Evolutionary conservation across 148 eudicot species (phyloP), one percentile per base, ranked within the genome.

Genomic region (Agrostemma githago): DNA sequence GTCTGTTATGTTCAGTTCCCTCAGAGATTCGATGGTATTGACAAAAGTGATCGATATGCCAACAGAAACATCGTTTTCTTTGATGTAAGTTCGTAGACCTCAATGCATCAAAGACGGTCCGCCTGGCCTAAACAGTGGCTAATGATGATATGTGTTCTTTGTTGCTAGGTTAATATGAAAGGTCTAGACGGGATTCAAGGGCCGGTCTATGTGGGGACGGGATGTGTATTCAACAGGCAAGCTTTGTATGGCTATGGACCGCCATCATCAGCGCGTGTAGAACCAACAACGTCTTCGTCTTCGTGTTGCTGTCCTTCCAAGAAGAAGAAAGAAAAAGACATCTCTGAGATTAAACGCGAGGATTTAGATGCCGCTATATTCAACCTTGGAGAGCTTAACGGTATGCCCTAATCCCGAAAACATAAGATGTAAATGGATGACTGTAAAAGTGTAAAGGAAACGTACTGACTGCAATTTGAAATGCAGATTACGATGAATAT

Each of bases 181-280:
- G 99, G 99, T n/a, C 83, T 96, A 72, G 99, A 96, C 83, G 99
- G 99, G 19, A 88, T 96, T 69, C 99, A 96, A 88, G 99, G 99
- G 65, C 99, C 99, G 40, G 95, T 96, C 43, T 92, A 96, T 79
- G 99, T 96, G 15, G 99, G 99, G 8, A 96, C 99, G 21, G 99
- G 99, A 72, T 87, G 92, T 96, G 92, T 88, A 53, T 96, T 96
- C 85, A 79, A 89, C 66, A 84, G 99, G 79, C 99, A 96, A 85
- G 99, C 99, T 62, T 86, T 96, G 37, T 96, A 96, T 62, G 97
- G 99, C 48, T 92, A 96, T 73, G 91, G 97, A 65, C 99, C 99
- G 37, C 77, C 86, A 67, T 84, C 90, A 16, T 63, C 88, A 73
- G 96, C 96, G 34, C 71, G 73, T 73, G 37, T 84, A 71, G 72